These are phyloP conservation scores for Atkinsonella texensis DNA, from an alignment of 2,329 filamentous ascomycete genomes.

Conservation along the genomic window DNA sequence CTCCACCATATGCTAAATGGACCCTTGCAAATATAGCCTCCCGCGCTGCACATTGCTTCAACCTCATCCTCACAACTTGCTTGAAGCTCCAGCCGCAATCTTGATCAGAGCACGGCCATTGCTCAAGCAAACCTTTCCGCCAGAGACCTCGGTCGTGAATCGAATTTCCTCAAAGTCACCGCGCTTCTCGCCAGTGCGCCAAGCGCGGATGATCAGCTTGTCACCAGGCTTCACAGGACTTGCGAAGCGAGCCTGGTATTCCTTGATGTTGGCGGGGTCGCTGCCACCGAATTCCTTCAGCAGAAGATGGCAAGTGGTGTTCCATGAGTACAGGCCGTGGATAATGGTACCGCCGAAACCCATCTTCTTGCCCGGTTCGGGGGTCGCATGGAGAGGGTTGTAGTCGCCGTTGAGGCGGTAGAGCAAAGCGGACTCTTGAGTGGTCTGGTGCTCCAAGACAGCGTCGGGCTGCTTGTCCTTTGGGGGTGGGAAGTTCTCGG, in stretches of 20 bases:
- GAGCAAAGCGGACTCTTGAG: constrained; percentile 57
- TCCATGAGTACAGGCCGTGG: constrained; percentile 83
- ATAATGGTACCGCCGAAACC: constrained; percentile 84
- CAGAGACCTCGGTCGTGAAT: constrained; percentile 66
- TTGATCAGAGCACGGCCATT: constrained; percentile 76
- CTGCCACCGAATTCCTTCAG: constrained; percentile 62
- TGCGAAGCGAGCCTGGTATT: constrained; percentile 83
- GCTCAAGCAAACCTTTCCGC: constrained; percentile 74
- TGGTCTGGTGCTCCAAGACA: constrained; percentile 59
- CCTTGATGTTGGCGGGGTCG: constrained; percentile 69
- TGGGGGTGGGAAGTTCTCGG: constrained; percentile 66
- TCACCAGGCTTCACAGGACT: constrained; percentile 75
- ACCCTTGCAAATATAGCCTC: background rate
- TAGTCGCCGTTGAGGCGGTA: constrained; percentile 89
- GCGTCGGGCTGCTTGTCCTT: constrained; percentile 62
- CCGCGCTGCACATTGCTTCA: background rate
- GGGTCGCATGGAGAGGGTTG: constrained; percentile 82
- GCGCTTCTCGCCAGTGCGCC: constrained; percentile 58
- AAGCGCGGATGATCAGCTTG: constrained; percentile 69
- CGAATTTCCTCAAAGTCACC: constrained; percentile 68
- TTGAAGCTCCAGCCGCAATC: constrained; percentile 42
- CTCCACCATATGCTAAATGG: background rate
- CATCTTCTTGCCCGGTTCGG: constrained; percentile 77
- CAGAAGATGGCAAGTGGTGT: constrained; percentile 61
- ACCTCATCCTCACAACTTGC: constrained; percentile 42